Evolutionary conservation across 176 grass and related monocot species (phyloP).

Genomic region (Oryza nivara): DNA sequence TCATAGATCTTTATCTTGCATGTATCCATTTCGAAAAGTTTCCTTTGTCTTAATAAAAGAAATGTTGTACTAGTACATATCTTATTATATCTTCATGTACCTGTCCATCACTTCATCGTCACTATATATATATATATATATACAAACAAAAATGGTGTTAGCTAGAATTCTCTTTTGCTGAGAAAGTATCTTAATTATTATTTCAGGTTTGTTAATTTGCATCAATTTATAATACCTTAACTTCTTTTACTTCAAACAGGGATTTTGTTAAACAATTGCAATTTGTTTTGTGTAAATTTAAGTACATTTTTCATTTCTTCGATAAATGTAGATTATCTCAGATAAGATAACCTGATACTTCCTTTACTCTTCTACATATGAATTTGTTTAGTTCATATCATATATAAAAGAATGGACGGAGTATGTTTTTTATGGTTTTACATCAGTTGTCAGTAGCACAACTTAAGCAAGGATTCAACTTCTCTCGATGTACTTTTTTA

Average conservation of each 20-base stretch:
- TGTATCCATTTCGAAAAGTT: not conserved
- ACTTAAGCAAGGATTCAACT: not conserved
- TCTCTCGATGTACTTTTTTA: not conserved
- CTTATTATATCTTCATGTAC: not conserved
- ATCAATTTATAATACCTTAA: constrained; percentile 1
- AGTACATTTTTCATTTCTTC: not conserved
- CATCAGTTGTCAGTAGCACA: not conserved
- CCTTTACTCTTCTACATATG: no score
- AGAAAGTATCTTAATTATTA: not conserved
- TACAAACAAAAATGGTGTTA: not conserved
- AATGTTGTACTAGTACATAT: not conserved
- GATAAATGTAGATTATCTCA: not conserved
- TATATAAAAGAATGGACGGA: no score
- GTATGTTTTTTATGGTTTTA: not conserved
- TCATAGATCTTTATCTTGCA: not conserved
- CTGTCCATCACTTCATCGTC: not conserved
- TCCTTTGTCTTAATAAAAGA: not conserved
- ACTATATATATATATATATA: constrained; percentile 7
- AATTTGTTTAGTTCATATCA: no score
- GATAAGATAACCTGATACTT: not conserved
- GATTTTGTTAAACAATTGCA: not conserved
- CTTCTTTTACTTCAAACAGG: constrained; percentile 10
- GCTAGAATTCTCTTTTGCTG: not conserved
- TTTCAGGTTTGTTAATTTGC: not conserved
- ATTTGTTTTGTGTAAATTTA: not conserved